Evolutionary conservation across 306 rosid genomes (phyloP), one percentile per base, ranked within the genome.

Genomic region (Quercus wislizeni): DNA sequence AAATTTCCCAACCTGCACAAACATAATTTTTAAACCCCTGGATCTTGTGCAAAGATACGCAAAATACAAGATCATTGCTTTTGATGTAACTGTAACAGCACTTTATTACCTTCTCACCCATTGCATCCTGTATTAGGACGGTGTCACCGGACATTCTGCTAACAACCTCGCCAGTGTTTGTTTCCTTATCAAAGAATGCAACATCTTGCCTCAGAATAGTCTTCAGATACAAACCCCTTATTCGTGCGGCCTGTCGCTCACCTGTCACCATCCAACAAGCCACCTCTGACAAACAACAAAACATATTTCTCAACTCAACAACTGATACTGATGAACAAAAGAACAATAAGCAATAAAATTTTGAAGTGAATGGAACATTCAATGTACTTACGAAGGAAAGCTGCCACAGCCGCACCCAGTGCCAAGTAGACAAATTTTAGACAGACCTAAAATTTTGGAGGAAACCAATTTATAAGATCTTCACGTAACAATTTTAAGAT

Each of bases 1-100:
- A 81, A 88, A 81, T 59, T 86, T 86, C 61, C 95, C 97, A 72
- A 92, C 97, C 97, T 92, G 86, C 83, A 82, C 5, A 56, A 74
- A 65, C 27, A 31, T 15, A 33, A 13, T 49, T 11, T 49, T 59
- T 5, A 56, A 55, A 75, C 7, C 21, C 38, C 74, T 27, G 23
- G 20, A 46, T 30, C 41, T 14, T 31, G 20, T 17, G 70, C 70
- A 63, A 28, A 30, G 8, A 64, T 25, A 15, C 2, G 17, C 14
- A 31, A 13, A 27, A 67, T 62, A 14, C 69, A 14, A 11, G 69
- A 20, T 62, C 35, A 62, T 62, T 17, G 69, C n/a, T 13, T 63
- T 63, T 30, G 14, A 65, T 31, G 71, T 5, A 63, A 63, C 18
- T 31, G 21, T 30, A 31, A 41, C 49, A 30, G 70, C 46, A 65